Evolutionary conservation across 2,329 filamentous ascomycete species (phyloP).

Genomic region (Dactylellina drechsleri): DNA sequence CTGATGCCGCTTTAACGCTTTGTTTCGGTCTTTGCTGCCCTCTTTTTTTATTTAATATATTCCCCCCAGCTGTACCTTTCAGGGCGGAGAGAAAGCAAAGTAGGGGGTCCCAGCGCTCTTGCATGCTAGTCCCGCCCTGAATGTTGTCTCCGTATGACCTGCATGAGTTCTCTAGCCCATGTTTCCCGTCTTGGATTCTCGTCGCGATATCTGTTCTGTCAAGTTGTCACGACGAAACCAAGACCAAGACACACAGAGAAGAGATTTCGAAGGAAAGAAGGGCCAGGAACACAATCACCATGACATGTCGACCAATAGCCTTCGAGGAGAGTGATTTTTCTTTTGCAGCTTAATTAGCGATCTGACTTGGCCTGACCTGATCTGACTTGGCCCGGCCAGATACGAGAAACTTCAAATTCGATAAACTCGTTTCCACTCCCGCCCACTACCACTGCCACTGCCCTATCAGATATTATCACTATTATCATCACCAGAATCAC

Average conservation of each 20-base stretch:
- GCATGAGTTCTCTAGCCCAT: constrained; percentile 37
- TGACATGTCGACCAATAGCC: constrained; percentile 1
- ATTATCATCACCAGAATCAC: too few relatives aligned
- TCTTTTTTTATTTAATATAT: neutral
- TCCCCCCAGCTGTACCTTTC: constrained; percentile 18
- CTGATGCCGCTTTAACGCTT: constrained; percentile 26
- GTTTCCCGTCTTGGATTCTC: constrained; percentile 48
- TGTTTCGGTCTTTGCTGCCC: constrained; percentile 19
- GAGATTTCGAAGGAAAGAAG: constrained; percentile 18
- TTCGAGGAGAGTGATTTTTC: constrained; percentile 38
- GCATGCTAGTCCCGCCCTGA: constrained; percentile 35
- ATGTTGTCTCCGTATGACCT: constrained; percentile 52
- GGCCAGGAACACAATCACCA: neutral
- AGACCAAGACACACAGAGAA: neutral
- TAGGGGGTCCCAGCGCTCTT: neutral
- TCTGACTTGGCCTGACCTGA: constrained; percentile 34
- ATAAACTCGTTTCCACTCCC: constrained; percentile 34
- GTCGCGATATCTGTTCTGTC: constrained; percentile 52
- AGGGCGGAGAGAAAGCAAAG: constrained; percentile 16
- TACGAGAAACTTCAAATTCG: constrained; percentile 14
- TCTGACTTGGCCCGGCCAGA: neutral
- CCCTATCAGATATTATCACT: neutral
- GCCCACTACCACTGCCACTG: constrained; percentile 26
- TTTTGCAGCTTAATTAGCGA: constrained; percentile 27
- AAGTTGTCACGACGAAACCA: constrained; percentile 1